A percentile compares a stretch with the other conserved stretches of the same genome.
Conservation (phyloP, 352 stramenopile species). For the Phytophthora uliginosa region DNA sequence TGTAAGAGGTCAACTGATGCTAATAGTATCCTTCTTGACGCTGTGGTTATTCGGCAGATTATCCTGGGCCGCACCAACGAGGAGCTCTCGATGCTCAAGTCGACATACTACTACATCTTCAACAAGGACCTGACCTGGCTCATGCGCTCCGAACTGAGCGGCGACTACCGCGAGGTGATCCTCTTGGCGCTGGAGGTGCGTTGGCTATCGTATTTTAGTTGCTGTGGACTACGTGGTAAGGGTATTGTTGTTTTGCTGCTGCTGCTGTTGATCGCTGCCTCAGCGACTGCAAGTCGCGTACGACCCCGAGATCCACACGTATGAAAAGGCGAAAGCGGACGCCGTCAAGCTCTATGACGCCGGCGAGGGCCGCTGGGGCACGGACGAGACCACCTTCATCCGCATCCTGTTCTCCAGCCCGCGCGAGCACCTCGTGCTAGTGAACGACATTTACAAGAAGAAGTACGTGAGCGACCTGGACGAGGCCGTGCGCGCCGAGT, state of each 20-base stretch:
- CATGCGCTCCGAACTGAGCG: slow-evolving; percentile 70
- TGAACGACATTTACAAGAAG: slow-evolving; percentile 76
- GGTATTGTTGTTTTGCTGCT: background rate
- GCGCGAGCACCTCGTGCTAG: slow-evolving; percentile 58
- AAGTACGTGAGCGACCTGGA: slow-evolving; percentile 77
- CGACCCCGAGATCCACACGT: slow-evolving; percentile 68
- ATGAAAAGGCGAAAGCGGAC: slow-evolving; percentile 59
- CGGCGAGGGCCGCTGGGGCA: slow-evolving; percentile 79
- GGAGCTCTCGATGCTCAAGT: slow-evolving; percentile 80
- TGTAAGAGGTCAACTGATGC: background rate
- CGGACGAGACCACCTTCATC: slow-evolving; percentile 76
- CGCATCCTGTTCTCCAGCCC: slow-evolving; percentile 70
- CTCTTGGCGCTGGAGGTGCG: slow-evolving; percentile 66
- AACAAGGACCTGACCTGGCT: slow-evolving; percentile 76
- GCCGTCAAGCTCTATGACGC: slow-evolving; percentile 77
- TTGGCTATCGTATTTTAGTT: background rate
- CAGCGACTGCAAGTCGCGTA: slow-evolving; percentile 52
- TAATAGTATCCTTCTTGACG: background rate
- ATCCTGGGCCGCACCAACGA: slow-evolving; percentile 77
- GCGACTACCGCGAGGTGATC: slow-evolving; percentile 79
- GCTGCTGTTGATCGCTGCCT: background rate
- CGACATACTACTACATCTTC: slow-evolving; percentile 82
- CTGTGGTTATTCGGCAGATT: slow-evolving; percentile 43
- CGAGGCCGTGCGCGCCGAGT: slow-evolving; percentile 70
- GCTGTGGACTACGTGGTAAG: background rate